Evolutionary conservation across 2,329 filamentous ascomycete genomes (phyloP), one percentile per base, ranked within the genome.

Genomic region (Ceratocystis smalleyi): DNA sequence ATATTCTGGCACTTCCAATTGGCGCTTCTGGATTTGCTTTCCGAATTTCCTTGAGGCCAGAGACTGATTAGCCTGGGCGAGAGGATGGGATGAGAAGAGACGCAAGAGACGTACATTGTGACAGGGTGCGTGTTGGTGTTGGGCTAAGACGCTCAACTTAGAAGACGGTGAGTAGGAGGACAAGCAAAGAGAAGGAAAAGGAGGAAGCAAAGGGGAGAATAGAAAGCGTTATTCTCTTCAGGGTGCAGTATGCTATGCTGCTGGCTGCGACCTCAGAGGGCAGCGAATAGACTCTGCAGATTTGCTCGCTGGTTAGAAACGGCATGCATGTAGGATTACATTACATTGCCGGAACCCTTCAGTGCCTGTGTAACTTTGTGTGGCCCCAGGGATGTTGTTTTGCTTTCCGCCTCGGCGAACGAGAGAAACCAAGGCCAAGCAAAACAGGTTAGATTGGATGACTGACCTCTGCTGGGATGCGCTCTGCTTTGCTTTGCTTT

Each of bases 1-100:
- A 86, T 99, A 99, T 82, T 99, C 94, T 67, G 94, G 94, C 67
- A 99, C 91, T 75, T 99, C 94, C 72, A 99, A 89, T 82, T 99
- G 94, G 74, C 91, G 87, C 80, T 96, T 96, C 80, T 97, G 94
- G 70, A 99, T 96, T 75, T 96, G 90, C 81, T 99, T 99, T 76
- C 94, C 94, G 79, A 99, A 99, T 83, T 99, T 99, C 94, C 92
- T 99, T 65, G 6, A 43, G 19, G 22, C 27, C 27, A 32, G 40
- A 19, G 35, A 35, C 43, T 19, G 30, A 40, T 62, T 54, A 62
- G 59, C 59, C 59, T 60, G 19, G 43, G 17, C 8, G 2, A 7
- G 54, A 7, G 54, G 30, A 19, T 17, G 15, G 57, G n/a, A 43
- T 5, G 32, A 60, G 57, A 22, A n/a, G 22, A 60, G 32, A 19